Base-by-base conservation (phyloP, 345 rosid genomes). In the Gynandropsis gynandra region DNA sequence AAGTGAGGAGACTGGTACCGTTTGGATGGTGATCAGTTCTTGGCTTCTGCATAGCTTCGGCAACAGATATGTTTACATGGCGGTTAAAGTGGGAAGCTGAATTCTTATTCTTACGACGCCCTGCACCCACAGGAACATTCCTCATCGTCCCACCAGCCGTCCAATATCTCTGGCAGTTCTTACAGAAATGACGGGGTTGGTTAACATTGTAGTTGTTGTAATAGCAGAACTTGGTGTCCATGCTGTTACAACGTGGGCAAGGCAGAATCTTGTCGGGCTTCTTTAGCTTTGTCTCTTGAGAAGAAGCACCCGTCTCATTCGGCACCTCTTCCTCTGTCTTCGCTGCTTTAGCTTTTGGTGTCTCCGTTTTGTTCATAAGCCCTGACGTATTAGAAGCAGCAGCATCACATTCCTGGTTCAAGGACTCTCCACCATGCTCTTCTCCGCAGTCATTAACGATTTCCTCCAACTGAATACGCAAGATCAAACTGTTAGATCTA, bases 61-160 rank as follows among this genome's bases (percentile, higher is more conserved):
- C 49, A 45, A 59, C 40, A 13, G 95, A 54, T 56, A 79, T 66
- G 11, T 79, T 75, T 13, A 81, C 59, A 45, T 79, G 89, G 50
- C 82, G 93, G 37, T 56, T 61, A 64, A 54, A 83, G 54, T 85
- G 85, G 56, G 89, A 78, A 21, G 87, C 69, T 0, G 88, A 75
- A 50, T 64, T 82, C 80, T 89, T 89, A 72, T 77, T 89, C 85
- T 83, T 89, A 50, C 97, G 86, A 7, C 97, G 72, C 16, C 96
- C 97, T 31, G 97, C 97, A 50, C 97, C 97, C 43, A 89, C 85
- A 0, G 95, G 95, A 11, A 89, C 97, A 47, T 89, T 86, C 67
- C 96, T 79, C 96, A 89, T 86, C 1, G 90, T 83, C 60, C 97
- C 97, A 44, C 97, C 96, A 9, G 90, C 95, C 1, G 97, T 89